Evolutionary conservation across 208 protist species (phyloP).

Genomic region (Wallacemonas sp.): DNA sequence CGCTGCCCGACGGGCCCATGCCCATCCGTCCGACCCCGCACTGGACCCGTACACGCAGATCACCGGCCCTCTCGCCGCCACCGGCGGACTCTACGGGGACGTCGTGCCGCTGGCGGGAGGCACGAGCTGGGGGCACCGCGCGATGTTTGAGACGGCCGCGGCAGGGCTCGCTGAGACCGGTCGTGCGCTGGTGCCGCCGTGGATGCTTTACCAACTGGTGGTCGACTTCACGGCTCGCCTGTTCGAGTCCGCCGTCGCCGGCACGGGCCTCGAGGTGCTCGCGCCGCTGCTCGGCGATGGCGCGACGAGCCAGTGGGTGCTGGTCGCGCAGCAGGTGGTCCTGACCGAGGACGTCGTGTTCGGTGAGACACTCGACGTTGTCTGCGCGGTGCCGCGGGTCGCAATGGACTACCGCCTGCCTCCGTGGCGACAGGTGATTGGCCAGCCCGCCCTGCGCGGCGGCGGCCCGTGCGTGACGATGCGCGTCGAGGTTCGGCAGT

Average conservation of each 20-base stretch:
- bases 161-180: not conserved
- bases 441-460: constrained; percentile 44
- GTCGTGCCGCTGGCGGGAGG: constrained; percentile 24
- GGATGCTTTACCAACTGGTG: constrained; percentile 50
- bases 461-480: constrained; percentile 49
- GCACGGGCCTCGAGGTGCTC: constrained; percentile 5
- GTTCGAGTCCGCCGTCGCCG: constrained; percentile 11
- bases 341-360: constrained; percentile 48
- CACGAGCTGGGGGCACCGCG: constrained; percentile 41
- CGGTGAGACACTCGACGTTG: constrained; percentile 49
- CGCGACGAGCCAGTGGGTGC: constrained; percentile 28
- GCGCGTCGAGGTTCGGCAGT: constrained; percentile 71
- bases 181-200: constrained; percentile 46
- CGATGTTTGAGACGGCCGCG: constrained; percentile 24
- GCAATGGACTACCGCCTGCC: constrained; percentile 56
- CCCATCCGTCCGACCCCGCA: too few species aligned
- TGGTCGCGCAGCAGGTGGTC: constrained; percentile 58
- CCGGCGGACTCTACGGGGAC: constrained; percentile 47
- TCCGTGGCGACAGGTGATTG: constrained; percentile 71
- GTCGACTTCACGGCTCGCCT: constrained; percentile 47
- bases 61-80: constrained; percentile 4
- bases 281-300: constrained; percentile 3
- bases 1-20: not conserved
- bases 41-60: not conserved
- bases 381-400: constrained; percentile 57